These are phyloP conservation scores for Persicaria maculosa DNA, from an alignment of 148 eudicot species.

Conservation along the genomic window DNA sequence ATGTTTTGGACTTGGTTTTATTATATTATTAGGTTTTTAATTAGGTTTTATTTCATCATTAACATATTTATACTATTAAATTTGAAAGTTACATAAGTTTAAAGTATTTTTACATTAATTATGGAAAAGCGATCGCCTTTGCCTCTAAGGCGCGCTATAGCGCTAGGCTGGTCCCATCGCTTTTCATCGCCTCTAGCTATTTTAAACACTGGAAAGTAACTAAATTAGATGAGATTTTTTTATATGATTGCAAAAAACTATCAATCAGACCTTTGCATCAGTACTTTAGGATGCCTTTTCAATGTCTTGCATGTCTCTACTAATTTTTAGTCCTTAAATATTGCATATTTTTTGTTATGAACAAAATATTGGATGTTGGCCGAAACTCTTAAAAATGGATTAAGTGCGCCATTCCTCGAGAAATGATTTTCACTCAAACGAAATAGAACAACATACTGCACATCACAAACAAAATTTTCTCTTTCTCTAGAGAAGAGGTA, in stretches of 20 bases:
- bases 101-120: too few species aligned
- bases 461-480: background rate
- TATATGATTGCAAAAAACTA: background rate
- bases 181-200: too few species aligned
- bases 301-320: background rate
- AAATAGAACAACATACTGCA: background rate
- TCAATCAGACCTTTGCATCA: background rate
- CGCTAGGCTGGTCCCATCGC: too few species aligned
- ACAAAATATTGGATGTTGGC: background rate
- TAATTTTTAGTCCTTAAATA: background rate
- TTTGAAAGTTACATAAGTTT: too few species aligned
- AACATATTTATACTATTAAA: too few species aligned
- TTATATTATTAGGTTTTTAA: too few species aligned
- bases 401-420: background rate
- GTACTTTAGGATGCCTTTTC: background rate
- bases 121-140: too few species aligned
- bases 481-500: background rate
- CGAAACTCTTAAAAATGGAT: background rate
- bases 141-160: too few species aligned
- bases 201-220: too few species aligned
- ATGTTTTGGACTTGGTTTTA: too few species aligned
- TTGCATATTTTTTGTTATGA: background rate
- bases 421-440: background rate
- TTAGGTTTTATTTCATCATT: too few species aligned
- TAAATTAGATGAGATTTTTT: background rate